phyloP scores from a whole-genome alignment of 2,329 filamentous ascomycete species.

The Botrytis sinoallii region DNA sequence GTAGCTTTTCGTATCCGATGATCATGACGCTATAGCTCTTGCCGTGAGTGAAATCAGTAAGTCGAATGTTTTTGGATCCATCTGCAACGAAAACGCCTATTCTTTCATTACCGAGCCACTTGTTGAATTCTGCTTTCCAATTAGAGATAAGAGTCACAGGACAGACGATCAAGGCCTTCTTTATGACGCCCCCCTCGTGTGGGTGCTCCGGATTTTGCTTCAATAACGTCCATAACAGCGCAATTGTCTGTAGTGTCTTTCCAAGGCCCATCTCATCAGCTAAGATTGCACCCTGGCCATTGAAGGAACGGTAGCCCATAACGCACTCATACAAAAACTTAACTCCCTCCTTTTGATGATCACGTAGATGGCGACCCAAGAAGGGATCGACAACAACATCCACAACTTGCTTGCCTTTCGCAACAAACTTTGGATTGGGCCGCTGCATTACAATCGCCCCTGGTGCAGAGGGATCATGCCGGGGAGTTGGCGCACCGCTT shows the following conservation, averaged over 20 bases:
- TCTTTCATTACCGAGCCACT: conserved; percentile 69
- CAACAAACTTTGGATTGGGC: conserved; percentile 45
- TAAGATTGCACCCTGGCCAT: conserved; percentile 66
- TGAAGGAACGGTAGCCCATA: conserved; percentile 66
- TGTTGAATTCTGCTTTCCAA: conserved; percentile 70
- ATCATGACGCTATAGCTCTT: conserved; percentile 69
- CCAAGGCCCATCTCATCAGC: conserved; percentile 76
- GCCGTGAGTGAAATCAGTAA: conserved; percentile 67
- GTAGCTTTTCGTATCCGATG: conserved; percentile 69
- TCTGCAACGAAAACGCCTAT: conserved; percentile 66
- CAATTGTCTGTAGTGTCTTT: conserved; percentile 71
- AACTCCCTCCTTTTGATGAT: conserved; percentile 68
- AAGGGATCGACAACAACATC: conserved; percentile 72
- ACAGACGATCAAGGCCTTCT: conserved; percentile 70
- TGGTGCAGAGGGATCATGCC: conserved; percentile 59
- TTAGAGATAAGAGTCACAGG: conserved; percentile 70
- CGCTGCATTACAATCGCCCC: conserved; percentile 66
- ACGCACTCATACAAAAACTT: conserved; percentile 72
- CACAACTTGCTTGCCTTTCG: conserved; percentile 62
- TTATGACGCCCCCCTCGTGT: conserved; percentile 54
- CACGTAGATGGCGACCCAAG: conserved; percentile 58
- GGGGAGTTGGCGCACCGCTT: conserved; percentile 52
- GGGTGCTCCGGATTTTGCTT: conserved; percentile 68
- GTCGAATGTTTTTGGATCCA: conserved; percentile 52
- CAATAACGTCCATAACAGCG: conserved; percentile 67